These are phyloP conservation scores for Lepidopterella palustris DNA, from an alignment of 495 filamentous ascomycete species.

Conservation along the genomic window DNA sequence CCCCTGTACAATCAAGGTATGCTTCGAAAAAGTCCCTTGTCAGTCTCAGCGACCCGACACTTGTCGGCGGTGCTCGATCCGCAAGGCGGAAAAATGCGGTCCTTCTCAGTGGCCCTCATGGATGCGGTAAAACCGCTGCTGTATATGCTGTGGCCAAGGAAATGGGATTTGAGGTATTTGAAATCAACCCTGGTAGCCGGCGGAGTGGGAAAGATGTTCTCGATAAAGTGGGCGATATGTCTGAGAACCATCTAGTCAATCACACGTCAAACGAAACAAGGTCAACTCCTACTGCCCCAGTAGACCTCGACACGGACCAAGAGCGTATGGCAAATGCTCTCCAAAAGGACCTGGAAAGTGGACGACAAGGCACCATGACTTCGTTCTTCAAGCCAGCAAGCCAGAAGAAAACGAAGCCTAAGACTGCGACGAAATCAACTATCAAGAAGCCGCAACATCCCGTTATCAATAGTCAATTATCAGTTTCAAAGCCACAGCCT, in stretches of 20 bases:
- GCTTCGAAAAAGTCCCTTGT: slow-evolving; percentile 32
- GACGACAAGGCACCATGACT: slow-evolving; percentile 69
- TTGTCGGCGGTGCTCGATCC: slow-evolving; percentile 49
- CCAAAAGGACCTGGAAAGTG: slow-evolving; percentile 52
- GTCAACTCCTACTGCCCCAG: slow-evolving; percentile 20
- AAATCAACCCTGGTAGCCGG: slow-evolving; percentile 78
- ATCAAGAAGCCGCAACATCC: neutral
- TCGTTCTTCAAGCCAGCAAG: slow-evolving; percentile 66
- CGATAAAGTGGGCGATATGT: slow-evolving; percentile 94
- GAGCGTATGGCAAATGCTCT: slow-evolving; percentile 20
- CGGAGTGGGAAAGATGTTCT: slow-evolving; percentile 84
- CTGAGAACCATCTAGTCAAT: slow-evolving; percentile 82
- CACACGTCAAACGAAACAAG: slow-evolving; percentile 26
- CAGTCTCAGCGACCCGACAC: slow-evolving; percentile 37
- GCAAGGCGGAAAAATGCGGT: slow-evolving; percentile 51
- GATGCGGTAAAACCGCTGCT: slow-evolving; percentile 89
- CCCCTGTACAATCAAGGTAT: slow-evolving; percentile 8
- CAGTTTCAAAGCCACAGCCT: slow-evolving; percentile 36
- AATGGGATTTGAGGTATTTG: slow-evolving; percentile 89
- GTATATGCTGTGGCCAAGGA: slow-evolving; percentile 95
- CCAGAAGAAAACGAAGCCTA: slow-evolving; percentile 3
- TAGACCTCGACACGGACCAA: slow-evolving; percentile 12
- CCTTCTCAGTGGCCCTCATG: slow-evolving; percentile 80
- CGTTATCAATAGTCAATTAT: slow-evolving; percentile 8
- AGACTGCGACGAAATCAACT: slow-evolving; percentile 15